Conservation (phyloP, 768 basidiomycete species). For the Hypsizygus marmoreus region DNA sequence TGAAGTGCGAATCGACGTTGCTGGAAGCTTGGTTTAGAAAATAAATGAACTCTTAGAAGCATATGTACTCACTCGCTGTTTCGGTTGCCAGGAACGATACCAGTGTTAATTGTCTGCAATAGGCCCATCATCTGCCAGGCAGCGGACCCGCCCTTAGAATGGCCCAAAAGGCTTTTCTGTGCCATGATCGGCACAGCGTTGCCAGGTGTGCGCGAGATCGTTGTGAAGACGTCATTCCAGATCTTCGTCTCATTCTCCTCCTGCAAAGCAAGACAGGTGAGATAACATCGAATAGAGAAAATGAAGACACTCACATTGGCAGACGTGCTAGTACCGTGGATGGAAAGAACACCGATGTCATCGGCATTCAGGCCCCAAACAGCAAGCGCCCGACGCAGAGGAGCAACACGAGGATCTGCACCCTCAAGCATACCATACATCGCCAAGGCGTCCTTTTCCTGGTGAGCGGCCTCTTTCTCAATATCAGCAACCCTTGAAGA, state of each 20-base stretch:
- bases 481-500: slow-evolving; percentile 78
- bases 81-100: slow-evolving; percentile 92
- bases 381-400: slow-evolving; percentile 92
- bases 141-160: slow-evolving; percentile 98
- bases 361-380: slow-evolving; percentile 96
- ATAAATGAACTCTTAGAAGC: not conserved
- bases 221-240: slow-evolving; percentile 94
- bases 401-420: slow-evolving; percentile 80
- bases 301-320: slow-evolving; percentile 59
- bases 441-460: slow-evolving; percentile 91
- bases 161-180: slow-evolving; percentile 96
- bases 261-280: slow-evolving; percentile 33
- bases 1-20: slow-evolving; percentile 93
- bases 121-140: slow-evolving; percentile 97
- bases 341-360: slow-evolving; percentile 87
- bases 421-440: slow-evolving; percentile 97
- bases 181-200: slow-evolving; percentile 98
- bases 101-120: slow-evolving; percentile 80
- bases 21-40: slow-evolving; percentile 37
- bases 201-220: slow-evolving; percentile 85
- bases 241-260: slow-evolving; percentile 98
- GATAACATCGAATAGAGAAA: not conserved
- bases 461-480: slow-evolving; percentile 86
- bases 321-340: slow-evolving; percentile 86
- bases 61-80: slow-evolving; percentile 82